A percentile compares a stretch with the other conserved stretches of the same genome.
phyloP scores from a whole-genome alignment of 805 yeast species.

The Diddensiella transvaalensis region DNA sequence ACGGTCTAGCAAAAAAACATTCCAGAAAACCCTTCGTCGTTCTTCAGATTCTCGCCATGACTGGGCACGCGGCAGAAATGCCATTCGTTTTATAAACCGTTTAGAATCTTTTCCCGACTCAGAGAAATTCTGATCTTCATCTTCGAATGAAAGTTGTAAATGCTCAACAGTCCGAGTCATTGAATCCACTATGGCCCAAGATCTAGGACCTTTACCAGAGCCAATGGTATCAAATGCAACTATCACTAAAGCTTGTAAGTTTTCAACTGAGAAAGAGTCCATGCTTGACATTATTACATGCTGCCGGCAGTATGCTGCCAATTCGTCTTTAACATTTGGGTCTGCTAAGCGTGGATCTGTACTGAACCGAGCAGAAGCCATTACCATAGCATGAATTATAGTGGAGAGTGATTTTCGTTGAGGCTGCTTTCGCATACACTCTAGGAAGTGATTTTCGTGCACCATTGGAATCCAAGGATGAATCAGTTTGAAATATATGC shows the following conservation, averaged over 20 bases:
- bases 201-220: constrained; percentile 19
- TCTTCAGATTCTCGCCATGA: constrained; percentile 14
- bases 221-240: constrained; percentile 19
- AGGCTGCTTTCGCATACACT: too few relatives aligned
- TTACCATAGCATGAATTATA: too few relatives aligned
- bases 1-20: constrained; percentile 15
- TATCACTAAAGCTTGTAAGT: constrained; percentile 16
- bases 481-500: too few relatives aligned
- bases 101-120: too few relatives aligned
- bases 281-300: constrained; percentile 10
- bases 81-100: constrained; percentile 8
- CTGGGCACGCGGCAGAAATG: constrained; percentile 8
- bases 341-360: too few relatives aligned
- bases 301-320: too few relatives aligned
- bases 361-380: too few relatives aligned
- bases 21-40: constrained; percentile 17
- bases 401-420: too few relatives aligned
- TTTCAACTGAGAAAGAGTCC: constrained; percentile 17
- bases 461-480: too few relatives aligned
- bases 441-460: too few relatives aligned
- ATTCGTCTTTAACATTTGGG: too few relatives aligned
- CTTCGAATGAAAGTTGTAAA: constrained; percentile 14
- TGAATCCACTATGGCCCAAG: constrained; percentile 18
- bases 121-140: constrained; percentile 12
- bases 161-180: constrained; percentile 18